Evolutionary conservation across 177 flowering plant species (phyloP), one percentile per base, ranked within the genome.

Genomic region (Vitis hybrid): DNA sequence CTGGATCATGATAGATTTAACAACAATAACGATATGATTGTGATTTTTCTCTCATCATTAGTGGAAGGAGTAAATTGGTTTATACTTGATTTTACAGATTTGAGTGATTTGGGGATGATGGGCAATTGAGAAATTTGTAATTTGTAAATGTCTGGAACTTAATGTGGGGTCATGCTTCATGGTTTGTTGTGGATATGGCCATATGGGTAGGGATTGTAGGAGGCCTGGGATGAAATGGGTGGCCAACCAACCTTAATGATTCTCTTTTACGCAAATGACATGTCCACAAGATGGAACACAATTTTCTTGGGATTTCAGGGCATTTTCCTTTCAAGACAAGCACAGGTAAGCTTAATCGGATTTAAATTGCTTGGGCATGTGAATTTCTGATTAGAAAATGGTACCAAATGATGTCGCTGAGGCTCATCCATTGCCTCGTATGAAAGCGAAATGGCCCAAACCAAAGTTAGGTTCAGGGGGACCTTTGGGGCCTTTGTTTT

Each of bases 301-400:
- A 10, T 57, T 57, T 57, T 57, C 2, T 11, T n/a, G 27, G 19
- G 30, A 57, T 54, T 54, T 15, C 60, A 6, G 27, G 13, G 24
- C 10, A 18, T 57, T 57, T 57, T 57, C 27, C 24, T 18, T 57
- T 17, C 30, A 30, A 60, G 46, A 60, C 15, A 13, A 60, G n/a
- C 15, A 60, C 15, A 9, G 6, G 17, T 10, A 4, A 60, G 10
- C 6, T 15, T 30, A 6, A 12, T 10, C n/a, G 30, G 63, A 60
- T 27, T n/a, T 27, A 8, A 14, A 2, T 60, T 60, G 48, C 4
- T 60, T 27, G 46, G 13, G 63, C 63, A 60, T 24, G 63, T 30
- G 63, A 60, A 60, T 12, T 60, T 60, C 63, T 24, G n/a, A 60
- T 24, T 60, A 60, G n/a, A 60, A 60, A 14, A 60, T 60, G 63